Evolutionary conservation across 345 rosid species (phyloP).

Genomic region (Heritiera littoralis): DNA sequence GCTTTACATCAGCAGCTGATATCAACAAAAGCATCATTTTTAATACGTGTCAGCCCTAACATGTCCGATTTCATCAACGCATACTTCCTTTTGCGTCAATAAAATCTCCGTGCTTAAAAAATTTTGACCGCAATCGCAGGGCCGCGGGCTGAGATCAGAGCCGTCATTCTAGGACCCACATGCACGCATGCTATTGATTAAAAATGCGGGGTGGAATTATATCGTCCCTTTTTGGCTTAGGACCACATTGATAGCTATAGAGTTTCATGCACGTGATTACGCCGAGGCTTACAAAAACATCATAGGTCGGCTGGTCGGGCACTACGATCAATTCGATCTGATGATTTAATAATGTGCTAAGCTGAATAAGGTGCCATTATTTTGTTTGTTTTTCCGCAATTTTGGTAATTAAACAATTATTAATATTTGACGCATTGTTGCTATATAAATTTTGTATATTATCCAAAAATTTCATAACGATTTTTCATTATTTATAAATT

Average conservation of each 20-base stretch:
- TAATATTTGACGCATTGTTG: too few species aligned
- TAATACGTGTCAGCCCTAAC: neutral
- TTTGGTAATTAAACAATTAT: too few species aligned
- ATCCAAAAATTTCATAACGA: too few species aligned
- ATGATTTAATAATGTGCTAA: neutral
- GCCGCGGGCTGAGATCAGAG: neutral
- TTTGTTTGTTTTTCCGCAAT: too few species aligned
- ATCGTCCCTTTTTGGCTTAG: neutral
- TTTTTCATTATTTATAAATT: too few species aligned
- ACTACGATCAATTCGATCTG: neutral
- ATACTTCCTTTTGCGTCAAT: neutral
- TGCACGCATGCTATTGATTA: neutral
- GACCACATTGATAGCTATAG: neutral
- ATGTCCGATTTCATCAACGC: neutral
- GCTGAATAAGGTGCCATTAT: too few species aligned
- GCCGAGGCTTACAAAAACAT: neutral
- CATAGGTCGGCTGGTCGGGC: constrained; percentile 20
- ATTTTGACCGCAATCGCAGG: neutral
- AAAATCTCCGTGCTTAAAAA: neutral
- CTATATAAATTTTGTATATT: too few species aligned
- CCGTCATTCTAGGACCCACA: neutral
- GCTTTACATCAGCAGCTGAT: neutral
- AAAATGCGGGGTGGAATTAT: neutral
- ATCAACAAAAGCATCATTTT: neutral
- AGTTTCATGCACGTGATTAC: constrained; percentile 10